Evolutionary conservation across 78 protist species (phyloP).

Genomic region (Dictyostelium capitatum): DNA sequence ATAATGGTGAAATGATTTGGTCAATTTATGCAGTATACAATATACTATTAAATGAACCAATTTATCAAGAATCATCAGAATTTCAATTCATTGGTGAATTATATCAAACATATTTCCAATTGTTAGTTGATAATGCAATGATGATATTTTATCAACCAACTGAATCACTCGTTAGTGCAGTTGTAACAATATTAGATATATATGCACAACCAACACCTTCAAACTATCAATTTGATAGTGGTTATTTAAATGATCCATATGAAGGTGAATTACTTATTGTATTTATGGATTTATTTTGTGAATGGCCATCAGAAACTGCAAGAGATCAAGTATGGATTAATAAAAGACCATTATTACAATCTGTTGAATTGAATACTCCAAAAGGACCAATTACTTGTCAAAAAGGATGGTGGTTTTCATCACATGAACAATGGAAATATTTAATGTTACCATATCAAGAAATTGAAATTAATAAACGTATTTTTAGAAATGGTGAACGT

Average conservation of each 20-base stretch:
- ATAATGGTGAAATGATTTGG: slow-evolving; percentile 88
- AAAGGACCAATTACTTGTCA: slow-evolving; percentile 46
- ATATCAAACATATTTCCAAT: slow-evolving; percentile 56
- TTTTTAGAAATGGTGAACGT: slow-evolving; percentile 73
- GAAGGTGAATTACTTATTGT: slow-evolving; percentile 75
- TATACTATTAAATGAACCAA: not conserved
- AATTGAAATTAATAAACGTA: slow-evolving; percentile 33
- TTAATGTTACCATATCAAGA: slow-evolving; percentile 68
- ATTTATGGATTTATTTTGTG: slow-evolving; percentile 75
- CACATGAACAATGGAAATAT: slow-evolving; percentile 85
- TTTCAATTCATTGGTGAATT: not conserved
- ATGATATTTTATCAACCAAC: slow-evolving; percentile 39
- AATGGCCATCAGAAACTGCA: slow-evolving; percentile 40
- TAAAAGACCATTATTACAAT: slow-evolving; percentile 49
- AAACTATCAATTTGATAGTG: slow-evolving; percentile 32
- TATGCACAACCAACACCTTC: slow-evolving; percentile 63
- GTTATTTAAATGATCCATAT: slow-evolving; percentile 77
- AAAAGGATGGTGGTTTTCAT: slow-evolving; percentile 82
- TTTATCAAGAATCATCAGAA: not conserved
- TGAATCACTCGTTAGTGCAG: slow-evolving; percentile 30
- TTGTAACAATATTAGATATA: slow-evolving; percentile 30
- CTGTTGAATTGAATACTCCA: slow-evolving; percentile 22
- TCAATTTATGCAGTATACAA: slow-evolving; percentile 39
- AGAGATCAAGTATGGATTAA: slow-evolving; percentile 77
- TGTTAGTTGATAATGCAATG: slow-evolving; percentile 42